phyloP scores from a whole-genome alignment of 1,139 yeast species.

The Candida smagusa region DNA sequence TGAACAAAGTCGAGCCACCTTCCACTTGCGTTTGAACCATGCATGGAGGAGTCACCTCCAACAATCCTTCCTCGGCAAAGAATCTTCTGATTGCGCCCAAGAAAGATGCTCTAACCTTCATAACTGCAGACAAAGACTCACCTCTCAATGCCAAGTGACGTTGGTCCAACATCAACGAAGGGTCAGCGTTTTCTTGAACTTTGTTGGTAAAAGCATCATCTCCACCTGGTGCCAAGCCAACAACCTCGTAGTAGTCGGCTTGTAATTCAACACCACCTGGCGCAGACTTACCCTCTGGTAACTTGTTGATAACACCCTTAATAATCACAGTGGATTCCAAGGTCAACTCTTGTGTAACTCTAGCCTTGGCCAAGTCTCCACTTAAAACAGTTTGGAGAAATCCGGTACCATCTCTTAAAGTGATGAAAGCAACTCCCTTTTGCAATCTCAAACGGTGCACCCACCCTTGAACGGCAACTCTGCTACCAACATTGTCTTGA shows the following conservation, averaged over 20 bases:
- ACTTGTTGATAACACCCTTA: constrained; percentile 74
- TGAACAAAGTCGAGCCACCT: constrained; percentile 96
- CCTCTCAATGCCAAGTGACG: constrained; percentile 96
- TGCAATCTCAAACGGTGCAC: constrained; percentile 90
- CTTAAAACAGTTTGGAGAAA: constrained; percentile 80
- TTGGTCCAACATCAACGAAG: constrained; percentile 85
- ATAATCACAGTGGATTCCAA: constrained; percentile 80
- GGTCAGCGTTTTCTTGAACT: constrained; percentile 91
- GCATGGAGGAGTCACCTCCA: constrained; percentile 98
- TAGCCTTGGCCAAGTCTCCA: constrained; percentile 91
- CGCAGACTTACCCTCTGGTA: constrained; percentile 96
- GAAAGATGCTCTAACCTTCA: constrained; percentile 89
- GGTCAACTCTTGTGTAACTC: constrained; percentile 79
- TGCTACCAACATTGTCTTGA: constrained; percentile 49
- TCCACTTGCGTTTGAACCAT: constrained; percentile 99
- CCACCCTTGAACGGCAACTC: constrained; percentile 91
- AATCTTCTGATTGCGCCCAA: constrained; percentile 73
- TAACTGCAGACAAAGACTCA: constrained; percentile 87
- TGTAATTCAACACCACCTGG: constrained; percentile 96
- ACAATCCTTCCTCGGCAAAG: constrained; percentile 67
- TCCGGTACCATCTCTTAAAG: constrained; percentile 95
- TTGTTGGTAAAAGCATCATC: constrained; percentile 94
- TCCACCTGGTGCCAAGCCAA: constrained; percentile 95
- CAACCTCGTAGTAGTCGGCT: constrained; percentile 83
- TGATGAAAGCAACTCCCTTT: constrained; percentile 87